These are phyloP conservation scores for Ballota nigra DNA, from an alignment of 257 asterid genomes.

Conservation along the genomic window DNA sequence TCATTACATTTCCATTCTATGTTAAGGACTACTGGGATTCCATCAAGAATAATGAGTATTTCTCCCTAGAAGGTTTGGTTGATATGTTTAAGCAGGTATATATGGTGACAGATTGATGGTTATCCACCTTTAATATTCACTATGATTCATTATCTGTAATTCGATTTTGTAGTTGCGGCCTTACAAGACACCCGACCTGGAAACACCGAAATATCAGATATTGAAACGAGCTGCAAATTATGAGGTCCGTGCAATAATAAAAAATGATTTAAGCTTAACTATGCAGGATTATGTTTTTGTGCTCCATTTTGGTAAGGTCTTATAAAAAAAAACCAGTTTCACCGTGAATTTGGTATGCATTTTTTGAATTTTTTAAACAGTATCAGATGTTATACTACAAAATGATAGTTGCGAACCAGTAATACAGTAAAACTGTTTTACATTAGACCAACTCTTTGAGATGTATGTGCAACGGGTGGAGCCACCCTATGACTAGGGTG, in stretches of 20 bases:
- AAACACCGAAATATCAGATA: conserved; percentile 72
- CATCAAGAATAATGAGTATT: conserved; percentile 65
- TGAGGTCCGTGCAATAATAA: conserved; percentile 50
- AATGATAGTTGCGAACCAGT: too few species aligned
- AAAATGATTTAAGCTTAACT: neutral
- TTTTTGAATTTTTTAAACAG: neutral
- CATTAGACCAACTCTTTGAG: neutral
- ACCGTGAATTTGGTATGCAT: too few species aligned
- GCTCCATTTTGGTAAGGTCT: too few species aligned
- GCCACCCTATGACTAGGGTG: too few species aligned
- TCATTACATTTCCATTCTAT: conserved; percentile 5
- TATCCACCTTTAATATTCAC: neutral
- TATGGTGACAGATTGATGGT: neutral
- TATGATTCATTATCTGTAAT: neutral
- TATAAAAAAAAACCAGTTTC: too few species aligned
- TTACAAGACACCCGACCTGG: conserved; percentile 85
- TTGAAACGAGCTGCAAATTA: conserved; percentile 67
- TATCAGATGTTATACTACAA: neutral
- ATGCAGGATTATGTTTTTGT: neutral
- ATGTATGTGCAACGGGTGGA: too few species aligned
- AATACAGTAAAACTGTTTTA: too few species aligned
- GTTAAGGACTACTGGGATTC: conserved; percentile 93
- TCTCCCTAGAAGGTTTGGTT: conserved; percentile 70
- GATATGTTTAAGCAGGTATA: conserved; percentile 72
- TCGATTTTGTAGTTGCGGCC: conserved; percentile 51